These are phyloP conservation scores for Pythium dissotocum DNA, from an alignment of 352 stramenopile genomes.

Conservation along the genomic window DNA sequence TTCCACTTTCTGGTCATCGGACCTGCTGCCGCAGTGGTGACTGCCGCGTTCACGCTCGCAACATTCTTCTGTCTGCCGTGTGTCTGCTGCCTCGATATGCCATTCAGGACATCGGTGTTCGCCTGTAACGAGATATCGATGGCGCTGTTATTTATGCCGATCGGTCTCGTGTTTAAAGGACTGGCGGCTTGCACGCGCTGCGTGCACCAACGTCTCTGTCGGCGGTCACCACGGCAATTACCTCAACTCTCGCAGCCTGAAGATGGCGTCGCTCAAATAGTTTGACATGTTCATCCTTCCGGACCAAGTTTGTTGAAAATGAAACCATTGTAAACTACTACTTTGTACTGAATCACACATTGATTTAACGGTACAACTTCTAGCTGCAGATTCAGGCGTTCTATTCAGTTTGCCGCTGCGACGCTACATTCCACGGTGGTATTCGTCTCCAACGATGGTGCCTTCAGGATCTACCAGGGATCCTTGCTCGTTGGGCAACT, in stretches of 20 bases:
- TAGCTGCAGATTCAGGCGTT: no score
- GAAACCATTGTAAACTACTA: no score
- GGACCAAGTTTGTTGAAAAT: no score
- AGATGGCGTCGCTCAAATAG: background rate
- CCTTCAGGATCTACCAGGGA: no score
- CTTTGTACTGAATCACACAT: no score
- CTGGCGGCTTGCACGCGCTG: background rate
- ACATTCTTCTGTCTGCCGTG: conserved; percentile 21
- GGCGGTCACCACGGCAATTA: background rate
- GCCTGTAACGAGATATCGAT: conserved; percentile 13
- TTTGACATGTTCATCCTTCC: background rate
- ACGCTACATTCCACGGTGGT: no score
- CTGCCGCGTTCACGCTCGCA: conserved; percentile 10
- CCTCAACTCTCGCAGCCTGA: background rate
- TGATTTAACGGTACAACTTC: no score
- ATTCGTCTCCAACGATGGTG: no score
- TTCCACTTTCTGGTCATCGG: conserved; percentile 24
- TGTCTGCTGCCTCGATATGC: conserved; percentile 9
- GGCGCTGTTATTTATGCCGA: conserved; percentile 9
- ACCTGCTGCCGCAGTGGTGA: conserved; percentile 11
- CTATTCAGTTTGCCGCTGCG: no score
- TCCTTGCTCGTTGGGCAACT: no score
- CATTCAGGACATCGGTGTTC: conserved; percentile 9
- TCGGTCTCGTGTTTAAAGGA: background rate
- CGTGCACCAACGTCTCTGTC: background rate